These are phyloP conservation scores for Monilinia vaccinii-corymbosi DNA, from an alignment of 2,329 filamentous ascomycete genomes.

Conservation along the genomic window DNA sequence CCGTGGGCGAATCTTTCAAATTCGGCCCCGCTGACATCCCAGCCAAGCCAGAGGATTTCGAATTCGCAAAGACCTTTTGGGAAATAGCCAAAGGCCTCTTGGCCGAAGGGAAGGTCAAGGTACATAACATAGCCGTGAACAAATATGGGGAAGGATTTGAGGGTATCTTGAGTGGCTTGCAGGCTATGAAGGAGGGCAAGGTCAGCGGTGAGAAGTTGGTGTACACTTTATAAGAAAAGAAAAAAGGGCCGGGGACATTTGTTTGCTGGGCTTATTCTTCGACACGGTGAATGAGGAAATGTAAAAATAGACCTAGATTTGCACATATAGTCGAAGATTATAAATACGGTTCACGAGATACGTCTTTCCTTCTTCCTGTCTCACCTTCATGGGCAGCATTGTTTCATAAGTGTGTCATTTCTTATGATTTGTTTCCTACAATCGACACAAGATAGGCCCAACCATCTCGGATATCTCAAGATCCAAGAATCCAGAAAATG, in stretches of 20 bases:
- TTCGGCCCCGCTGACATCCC: slow-evolving; percentile 16
- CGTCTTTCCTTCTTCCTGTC: too few species aligned
- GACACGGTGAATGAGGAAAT: neutral
- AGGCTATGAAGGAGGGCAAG: slow-evolving; percentile 23
- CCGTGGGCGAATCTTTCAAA: slow-evolving; percentile 32
- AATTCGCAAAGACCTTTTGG: slow-evolving; percentile 34
- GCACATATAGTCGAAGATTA: neutral
- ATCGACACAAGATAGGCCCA: neutral
- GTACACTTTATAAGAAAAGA: slow-evolving; percentile 31
- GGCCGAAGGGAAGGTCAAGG: slow-evolving; percentile 31
- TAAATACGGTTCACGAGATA: neutral
- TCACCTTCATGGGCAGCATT: neutral
- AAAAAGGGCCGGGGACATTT: too few species aligned
- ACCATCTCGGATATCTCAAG: neutral
- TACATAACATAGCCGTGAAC: slow-evolving; percentile 26
- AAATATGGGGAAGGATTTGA: slow-evolving; percentile 28
- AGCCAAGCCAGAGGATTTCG: slow-evolving; percentile 27
- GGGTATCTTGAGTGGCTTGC: slow-evolving; percentile 24
- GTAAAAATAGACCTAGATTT: neutral
- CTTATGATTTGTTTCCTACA: neutral
- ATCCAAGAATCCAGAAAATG: neutral
- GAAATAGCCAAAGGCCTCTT: slow-evolving; percentile 30
- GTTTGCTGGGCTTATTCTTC: neutral
- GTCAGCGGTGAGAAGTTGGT: slow-evolving; percentile 39
- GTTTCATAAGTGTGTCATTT: neutral